These are phyloP conservation scores for Rosellinia necatrix DNA, from an alignment of 2,329 filamentous ascomycete genomes.

Conservation along the genomic window DNA sequence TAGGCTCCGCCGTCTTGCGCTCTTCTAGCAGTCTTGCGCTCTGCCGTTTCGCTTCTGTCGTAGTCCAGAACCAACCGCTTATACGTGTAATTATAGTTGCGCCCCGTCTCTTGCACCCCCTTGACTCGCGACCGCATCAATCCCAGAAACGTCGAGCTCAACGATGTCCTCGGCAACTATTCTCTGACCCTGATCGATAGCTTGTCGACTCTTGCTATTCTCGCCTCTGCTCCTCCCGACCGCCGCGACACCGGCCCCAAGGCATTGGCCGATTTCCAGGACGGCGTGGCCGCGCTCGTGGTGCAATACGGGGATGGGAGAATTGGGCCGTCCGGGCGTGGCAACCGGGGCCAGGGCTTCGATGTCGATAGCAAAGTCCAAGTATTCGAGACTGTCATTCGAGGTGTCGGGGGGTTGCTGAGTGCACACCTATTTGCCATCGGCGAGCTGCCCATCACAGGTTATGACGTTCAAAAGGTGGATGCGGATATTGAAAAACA, in stretches of 20 bases:
- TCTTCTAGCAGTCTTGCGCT: neutral
- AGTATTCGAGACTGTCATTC: conserved; percentile 96
- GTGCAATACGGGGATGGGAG: conserved; percentile 86
- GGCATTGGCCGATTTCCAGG: conserved; percentile 76
- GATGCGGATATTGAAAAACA: conserved; percentile 52
- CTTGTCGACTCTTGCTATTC: conserved; percentile 88
- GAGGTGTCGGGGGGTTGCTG: conserved; percentile 86
- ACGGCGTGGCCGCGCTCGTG: conserved; percentile 76
- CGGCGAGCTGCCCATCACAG: conserved; percentile 83
- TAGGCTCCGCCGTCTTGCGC: conserved; percentile 37
- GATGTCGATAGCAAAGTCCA: conserved; percentile 98
- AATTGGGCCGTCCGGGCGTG: conserved; percentile 68
- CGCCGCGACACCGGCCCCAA: conserved; percentile 59
- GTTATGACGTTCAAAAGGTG: conserved; percentile 64
- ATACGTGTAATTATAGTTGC: conserved; percentile 58
- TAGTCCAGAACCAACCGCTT: conserved; percentile 31
- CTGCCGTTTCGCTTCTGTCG: conserved; percentile 2
- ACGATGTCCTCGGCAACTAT: conserved; percentile 97
- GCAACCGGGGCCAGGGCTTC: conserved; percentile 78
- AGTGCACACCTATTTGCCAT: conserved; percentile 93
- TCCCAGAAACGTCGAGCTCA: conserved; percentile 80
- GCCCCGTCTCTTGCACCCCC: conserved; percentile 82
- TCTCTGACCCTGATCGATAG: conserved; percentile 95
- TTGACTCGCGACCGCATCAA: conserved; percentile 83
- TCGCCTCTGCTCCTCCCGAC: conserved; percentile 74